phyloP scores from a whole-genome alignment of 257 asterid genomes.

The Mitragyna speciosa region DNA sequence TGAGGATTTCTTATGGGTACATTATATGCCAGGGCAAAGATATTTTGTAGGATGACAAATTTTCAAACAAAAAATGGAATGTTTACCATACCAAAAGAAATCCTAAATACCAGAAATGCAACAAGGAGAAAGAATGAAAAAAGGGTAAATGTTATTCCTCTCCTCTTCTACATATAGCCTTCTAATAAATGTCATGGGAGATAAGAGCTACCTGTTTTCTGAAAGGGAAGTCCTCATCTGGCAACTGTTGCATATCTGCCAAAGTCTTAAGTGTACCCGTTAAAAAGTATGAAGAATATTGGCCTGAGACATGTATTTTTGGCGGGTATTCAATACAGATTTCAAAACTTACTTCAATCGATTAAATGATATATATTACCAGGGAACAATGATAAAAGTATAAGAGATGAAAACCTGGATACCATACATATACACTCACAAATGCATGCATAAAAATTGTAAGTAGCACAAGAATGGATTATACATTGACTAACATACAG shows the following conservation, averaged over 20 bases:
- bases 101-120: neutral
- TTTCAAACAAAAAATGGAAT: neutral
- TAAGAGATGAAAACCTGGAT: neutral
- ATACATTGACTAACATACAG: neutral
- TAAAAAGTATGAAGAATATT: conserved; percentile 54
- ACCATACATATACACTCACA: neutral
- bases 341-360: neutral
- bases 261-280: conserved; percentile 60
- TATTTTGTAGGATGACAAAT: neutral
- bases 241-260: conserved; percentile 76
- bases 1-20: neutral
- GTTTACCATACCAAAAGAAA: neutral
- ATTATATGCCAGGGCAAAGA: neutral
- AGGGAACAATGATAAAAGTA: neutral
- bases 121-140: neutral
- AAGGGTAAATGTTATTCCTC: neutral
- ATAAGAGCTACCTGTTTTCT: conserved; percentile 64
- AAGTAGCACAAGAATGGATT: neutral
- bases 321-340: neutral
- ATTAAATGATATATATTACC: neutral
- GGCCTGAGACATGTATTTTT: conserved; percentile 45
- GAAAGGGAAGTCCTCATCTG: conserved; percentile 73
- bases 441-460: too few species aligned
- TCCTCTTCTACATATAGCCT: neutral
- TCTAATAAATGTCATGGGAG: neutral